phyloP scores from a whole-genome alignment of 2,329 filamentous ascomycete species.

The Epichloe brachyelytri region DNA sequence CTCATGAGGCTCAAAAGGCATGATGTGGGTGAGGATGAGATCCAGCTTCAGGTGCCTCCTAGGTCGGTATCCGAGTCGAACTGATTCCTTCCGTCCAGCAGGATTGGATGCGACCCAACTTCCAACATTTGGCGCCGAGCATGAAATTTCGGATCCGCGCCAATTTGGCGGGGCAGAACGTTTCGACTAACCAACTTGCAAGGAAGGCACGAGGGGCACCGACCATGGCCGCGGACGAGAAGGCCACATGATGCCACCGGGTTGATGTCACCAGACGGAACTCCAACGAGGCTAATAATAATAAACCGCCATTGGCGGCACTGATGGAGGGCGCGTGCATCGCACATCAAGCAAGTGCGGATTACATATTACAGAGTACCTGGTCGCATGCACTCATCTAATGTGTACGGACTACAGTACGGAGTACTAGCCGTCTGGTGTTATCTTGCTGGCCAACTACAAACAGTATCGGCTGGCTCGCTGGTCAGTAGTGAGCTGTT shows the following conservation, averaged over 20 bases:
- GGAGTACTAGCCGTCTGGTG: no score
- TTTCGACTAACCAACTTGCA: neutral
- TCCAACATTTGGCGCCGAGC: neutral
- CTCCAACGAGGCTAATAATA: no score
- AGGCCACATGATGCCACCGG: neutral
- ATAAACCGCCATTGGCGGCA: neutral
- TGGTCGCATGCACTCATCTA: no score
- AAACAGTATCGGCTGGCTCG: no score
- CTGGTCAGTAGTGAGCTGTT: no score
- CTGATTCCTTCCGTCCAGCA: neutral
- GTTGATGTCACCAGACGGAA: neutral
- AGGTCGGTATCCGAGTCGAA: neutral
- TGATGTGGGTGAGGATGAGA: neutral
- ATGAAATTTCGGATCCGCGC: neutral
- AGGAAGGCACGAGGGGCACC: no score
- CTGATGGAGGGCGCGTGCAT: neutral
- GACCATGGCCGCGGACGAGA: no score
- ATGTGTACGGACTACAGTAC: no score
- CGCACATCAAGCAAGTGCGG: no score
- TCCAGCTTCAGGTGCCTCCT: neutral
- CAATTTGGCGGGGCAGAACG: neutral
- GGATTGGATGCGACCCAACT: no score
- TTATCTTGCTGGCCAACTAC: no score
- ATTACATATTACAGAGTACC: no score
- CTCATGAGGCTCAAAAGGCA: constrained; percentile 19